phyloP scores from a whole-genome alignment of 164 flowering plant genomes.

The Malania oleifera region DNA sequence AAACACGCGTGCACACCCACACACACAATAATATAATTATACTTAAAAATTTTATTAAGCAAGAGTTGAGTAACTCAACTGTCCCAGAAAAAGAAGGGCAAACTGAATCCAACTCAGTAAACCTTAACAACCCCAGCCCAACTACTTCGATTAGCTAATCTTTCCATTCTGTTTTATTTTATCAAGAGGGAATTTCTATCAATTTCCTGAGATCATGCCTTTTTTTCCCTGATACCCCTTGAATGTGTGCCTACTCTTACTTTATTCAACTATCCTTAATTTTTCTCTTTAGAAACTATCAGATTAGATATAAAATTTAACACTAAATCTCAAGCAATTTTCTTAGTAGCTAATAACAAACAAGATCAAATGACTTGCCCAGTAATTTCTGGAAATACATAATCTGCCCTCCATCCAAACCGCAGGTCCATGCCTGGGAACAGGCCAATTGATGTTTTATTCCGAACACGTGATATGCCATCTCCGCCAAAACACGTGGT shows the following conservation, averaged over 20 bases:
- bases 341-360: not conserved
- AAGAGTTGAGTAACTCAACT: not conserved
- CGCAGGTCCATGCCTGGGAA: constrained; percentile 82
- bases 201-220: no score
- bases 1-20: no score
- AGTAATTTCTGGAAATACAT: constrained; percentile 81
- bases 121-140: no score
- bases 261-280: not conserved
- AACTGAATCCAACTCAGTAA: no score
- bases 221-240: no score
- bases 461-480: constrained; percentile 75
- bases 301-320: not conserved
- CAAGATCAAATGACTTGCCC: constrained; percentile 48
- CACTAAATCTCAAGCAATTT: not conserved
- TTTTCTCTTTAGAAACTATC: not conserved
- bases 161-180: no score
- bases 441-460: constrained; percentile 69
- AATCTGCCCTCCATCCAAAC: constrained; percentile 90
- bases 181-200: no score
- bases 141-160: no score
- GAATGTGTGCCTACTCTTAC: not conserved
- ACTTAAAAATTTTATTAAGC: not conserved
- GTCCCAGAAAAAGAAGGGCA: no score
- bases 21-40: no score
- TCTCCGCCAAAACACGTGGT: constrained; percentile 85